Evolutionary conservation across 306 rosid genomes (phyloP).

Genomic region (Quercus agrifolia): DNA sequence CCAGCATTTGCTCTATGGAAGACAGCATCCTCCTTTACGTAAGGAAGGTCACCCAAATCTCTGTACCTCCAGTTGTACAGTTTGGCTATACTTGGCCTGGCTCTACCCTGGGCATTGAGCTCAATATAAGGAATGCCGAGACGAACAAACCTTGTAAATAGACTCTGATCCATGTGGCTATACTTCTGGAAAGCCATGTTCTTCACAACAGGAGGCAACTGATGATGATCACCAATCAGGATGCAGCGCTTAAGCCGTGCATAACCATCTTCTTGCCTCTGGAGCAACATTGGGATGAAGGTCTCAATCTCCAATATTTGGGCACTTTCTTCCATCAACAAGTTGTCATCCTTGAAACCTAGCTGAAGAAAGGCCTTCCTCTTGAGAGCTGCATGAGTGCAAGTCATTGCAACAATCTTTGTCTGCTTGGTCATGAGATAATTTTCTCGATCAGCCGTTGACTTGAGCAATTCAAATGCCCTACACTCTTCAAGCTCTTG

Average conservation of each 20-base stretch:
- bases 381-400: conserved; percentile 96
- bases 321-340: conserved; percentile 99
- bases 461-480: conserved; percentile 91
- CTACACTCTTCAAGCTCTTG: conserved; percentile 99
- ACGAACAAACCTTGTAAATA: conserved; percentile 91
- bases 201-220: conserved; percentile 97
- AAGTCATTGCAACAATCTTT: conserved; percentile 97
- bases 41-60: conserved; percentile 90
- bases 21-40: conserved; percentile 55
- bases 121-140: conserved; percentile 97
- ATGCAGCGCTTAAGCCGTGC: conserved; percentile 98
- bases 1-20: conserved; percentile 89
- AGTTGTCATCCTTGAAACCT: conserved; percentile 98
- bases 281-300: conserved; percentile 97
- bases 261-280: conserved; percentile 98
- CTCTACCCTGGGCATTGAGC: conserved; percentile 98
- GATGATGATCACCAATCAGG: conserved; percentile 96
- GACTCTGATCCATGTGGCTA: conserved; percentile 97
- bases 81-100: conserved; percentile 89
- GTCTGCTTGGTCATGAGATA: conserved; percentile 98
- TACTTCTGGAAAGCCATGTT: conserved; percentile 98
- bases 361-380: conserved; percentile 93
- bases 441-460: conserved; percentile 96
- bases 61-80: conserved; percentile 97
- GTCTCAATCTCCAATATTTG: conserved; percentile 98